Evolutionary conservation across 768 basidiomycete species (phyloP).

Genomic region (Trametes elegans): DNA sequence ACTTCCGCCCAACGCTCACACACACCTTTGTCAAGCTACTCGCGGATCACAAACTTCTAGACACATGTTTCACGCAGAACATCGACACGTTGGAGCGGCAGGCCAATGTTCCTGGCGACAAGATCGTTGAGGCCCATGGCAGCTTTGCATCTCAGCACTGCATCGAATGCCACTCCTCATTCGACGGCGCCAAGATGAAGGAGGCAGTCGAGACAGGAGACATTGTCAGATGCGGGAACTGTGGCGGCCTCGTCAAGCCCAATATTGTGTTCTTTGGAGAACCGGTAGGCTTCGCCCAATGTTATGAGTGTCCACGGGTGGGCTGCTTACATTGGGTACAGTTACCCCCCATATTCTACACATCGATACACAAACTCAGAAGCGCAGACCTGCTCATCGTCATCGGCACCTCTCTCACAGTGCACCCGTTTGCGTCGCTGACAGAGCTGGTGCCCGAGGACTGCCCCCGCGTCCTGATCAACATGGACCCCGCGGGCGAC

Average conservation of each 20-base stretch:
- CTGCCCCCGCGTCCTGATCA: conserved; percentile 85
- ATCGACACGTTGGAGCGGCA: conserved; percentile 90
- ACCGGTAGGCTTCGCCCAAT: conserved; percentile 42
- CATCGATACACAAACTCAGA: conserved; percentile 48
- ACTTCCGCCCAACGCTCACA: conserved; percentile 81
- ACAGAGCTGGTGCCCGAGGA: conserved; percentile 44
- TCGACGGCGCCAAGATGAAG: conserved; percentile 68
- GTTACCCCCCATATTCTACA: conserved; percentile 75
- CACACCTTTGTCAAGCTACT: conserved; percentile 91
- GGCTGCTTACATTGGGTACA: conserved; percentile 28
- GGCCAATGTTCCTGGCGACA: conserved; percentile 69
- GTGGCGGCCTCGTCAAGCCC: conserved; percentile 82
- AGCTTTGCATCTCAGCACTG: conserved; percentile 89
- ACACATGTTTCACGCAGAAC: conserved; percentile 85
- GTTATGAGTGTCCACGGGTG: background rate
- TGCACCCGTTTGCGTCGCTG: conserved; percentile 86
- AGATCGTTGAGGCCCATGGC: conserved; percentile 94
- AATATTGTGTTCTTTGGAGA: conserved; percentile 96
- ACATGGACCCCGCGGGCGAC: conserved; percentile 78
- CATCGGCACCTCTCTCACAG: conserved; percentile 87
- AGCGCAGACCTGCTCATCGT: conserved; percentile 84
- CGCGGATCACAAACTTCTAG: conserved; percentile 62
- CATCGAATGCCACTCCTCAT: conserved; percentile 63
- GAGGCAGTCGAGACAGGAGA: conserved; percentile 55
- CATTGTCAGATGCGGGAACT: conserved; percentile 66